phyloP scores from a whole-genome alignment of 1,284 basidiomycete species.

The Sphaerobolus stellatus region DNA sequence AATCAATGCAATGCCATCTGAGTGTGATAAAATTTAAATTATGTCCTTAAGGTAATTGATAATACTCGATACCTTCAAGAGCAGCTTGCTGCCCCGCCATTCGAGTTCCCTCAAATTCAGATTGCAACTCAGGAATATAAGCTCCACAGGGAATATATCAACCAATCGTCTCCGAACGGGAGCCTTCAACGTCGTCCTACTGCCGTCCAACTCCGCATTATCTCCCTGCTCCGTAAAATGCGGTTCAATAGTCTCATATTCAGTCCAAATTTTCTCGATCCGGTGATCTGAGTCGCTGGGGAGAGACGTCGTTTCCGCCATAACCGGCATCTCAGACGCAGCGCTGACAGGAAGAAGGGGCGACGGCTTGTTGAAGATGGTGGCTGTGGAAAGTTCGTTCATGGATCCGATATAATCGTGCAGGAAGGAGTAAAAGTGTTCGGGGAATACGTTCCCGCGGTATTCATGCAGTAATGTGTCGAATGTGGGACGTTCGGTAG shows the following conservation, averaged over 20 bases:
- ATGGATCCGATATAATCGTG: conserved; percentile 85
- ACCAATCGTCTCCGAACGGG: conserved; percentile 47
- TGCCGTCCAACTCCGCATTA: too few relatives aligned
- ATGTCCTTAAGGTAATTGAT: conserved; percentile 3
- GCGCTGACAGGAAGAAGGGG: conserved; percentile 31
- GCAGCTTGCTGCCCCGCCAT: conserved; percentile 52
- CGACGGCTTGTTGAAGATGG: conserved; percentile 42
- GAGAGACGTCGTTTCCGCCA: conserved; percentile 46
- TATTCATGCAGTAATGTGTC: conserved; percentile 77
- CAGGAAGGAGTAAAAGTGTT: conserved; percentile 91
- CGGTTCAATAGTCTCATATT: conserved; percentile 76
- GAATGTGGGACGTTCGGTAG: conserved; percentile 77
- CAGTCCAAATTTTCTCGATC: conserved; percentile 76
- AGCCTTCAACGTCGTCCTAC: too few relatives aligned
- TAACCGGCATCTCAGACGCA: conserved; percentile 27
- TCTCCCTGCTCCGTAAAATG: conserved; percentile 55
- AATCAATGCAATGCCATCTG: conserved; percentile 80
- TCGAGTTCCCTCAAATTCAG: conserved; percentile 46
- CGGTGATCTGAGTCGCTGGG: conserved; percentile 78
- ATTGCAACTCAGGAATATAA: conserved; percentile 73
- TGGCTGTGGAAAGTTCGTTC: conserved; percentile 60
- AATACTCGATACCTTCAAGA: conserved; percentile 50
- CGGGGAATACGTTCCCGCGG: conserved; percentile 83
- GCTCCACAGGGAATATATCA: conserved; percentile 76
- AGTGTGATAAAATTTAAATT: neutral